Evolutionary conservation across 192 early-diverging fungal genomes (phyloP), one percentile per base, ranked within the genome.

Genomic region (Coemansia sp.): DNA sequence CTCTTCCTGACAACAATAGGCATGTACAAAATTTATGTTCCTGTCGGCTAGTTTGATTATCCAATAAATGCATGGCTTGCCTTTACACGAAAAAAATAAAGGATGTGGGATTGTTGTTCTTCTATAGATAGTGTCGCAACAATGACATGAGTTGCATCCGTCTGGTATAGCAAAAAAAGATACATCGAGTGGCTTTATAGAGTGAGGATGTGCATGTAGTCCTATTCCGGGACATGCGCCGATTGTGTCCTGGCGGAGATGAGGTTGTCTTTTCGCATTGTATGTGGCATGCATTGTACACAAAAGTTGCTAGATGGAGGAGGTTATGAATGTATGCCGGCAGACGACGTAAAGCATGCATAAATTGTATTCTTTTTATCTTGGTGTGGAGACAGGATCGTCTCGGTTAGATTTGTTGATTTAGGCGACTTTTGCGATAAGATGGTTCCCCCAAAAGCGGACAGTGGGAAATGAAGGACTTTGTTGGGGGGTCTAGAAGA

Each of bases 41-140:
- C 6, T 23, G 10, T 51, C 48, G 45, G 17, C n/a, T 53, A 15
- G 5, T 31, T 57, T 57, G 7, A 17, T 34, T 57, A n/a, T 53
- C 51, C 51, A 53, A 53, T 53, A 53, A 14, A 53, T 34, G 53
- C 53, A 57, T 57, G 53, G 53, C 53, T 57, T 57, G 53, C 27
- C 29, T 31, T 32, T 17, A 32, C 25, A 32, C 4, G n/a, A 27
- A 31, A 31, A 53, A 53, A 53, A 27, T 27, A 27, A 53, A 7
- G 51, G 0, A 27, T 4, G 4, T 53, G 27, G 25, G 53, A 57
- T 57, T 57, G 53, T 57, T 57, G 53, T 17, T 10, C 15, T 3
- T 57, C 14, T 57, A 57, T 34, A 57, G 53, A 57, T 17, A 57
- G 53, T 57, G 53, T 57, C 29, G 15, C 53, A 14, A 57, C 53